Evolutionary conservation across 176 grass and related monocot genomes (phyloP), one percentile per base, ranked within the genome.

Genomic region (Oryza officinalis): DNA sequence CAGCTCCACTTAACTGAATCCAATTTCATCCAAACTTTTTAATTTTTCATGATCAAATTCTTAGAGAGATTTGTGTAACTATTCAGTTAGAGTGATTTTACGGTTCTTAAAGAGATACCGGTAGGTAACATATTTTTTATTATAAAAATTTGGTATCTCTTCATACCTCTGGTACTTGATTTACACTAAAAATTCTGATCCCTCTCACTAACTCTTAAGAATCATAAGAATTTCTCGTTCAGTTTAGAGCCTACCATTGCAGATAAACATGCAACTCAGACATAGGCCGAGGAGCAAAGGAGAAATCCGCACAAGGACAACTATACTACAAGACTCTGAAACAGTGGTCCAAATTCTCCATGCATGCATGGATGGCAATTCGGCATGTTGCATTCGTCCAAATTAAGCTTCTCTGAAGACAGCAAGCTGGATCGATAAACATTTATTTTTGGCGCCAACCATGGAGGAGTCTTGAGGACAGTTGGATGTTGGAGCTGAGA

Each of bases 371-470:
- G 60, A 8, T 52, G 28, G 27, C 30, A 22, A 12, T 52, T 50
- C 35, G 13, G 30, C 26, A 33, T 22, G 10, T 20, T 20, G 27
- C 10, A 67, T 59, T 59, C 32, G 27, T 17, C 68, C 35, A 74
- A 74, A 4, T 13, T 27, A 49, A 74, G 71, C 7, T 50, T 73
- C 43, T 49, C 45, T 10, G 25, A 49, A 26, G 31, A 37, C 45
- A 27, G 8, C 14, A 80, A 69, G 14, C 46, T 54, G 30, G 4
- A 54, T 32, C 13, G 4, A 54, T 32, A 8, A 50, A 12, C 35
- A 18, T 43, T 78, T 27, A 65, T 78, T 67, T 57, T 57, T 54
- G 80, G 74, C 59, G 57, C 68, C 30, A 86, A 28, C 68, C 68
- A 86, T 72, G 84, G 27, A 43, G 23, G 47, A 32, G 8, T 14